These are phyloP conservation scores for Lodderomyces parapsilosis DNA, from an alignment of 1,139 yeast genomes.

Conservation along the genomic window DNA sequence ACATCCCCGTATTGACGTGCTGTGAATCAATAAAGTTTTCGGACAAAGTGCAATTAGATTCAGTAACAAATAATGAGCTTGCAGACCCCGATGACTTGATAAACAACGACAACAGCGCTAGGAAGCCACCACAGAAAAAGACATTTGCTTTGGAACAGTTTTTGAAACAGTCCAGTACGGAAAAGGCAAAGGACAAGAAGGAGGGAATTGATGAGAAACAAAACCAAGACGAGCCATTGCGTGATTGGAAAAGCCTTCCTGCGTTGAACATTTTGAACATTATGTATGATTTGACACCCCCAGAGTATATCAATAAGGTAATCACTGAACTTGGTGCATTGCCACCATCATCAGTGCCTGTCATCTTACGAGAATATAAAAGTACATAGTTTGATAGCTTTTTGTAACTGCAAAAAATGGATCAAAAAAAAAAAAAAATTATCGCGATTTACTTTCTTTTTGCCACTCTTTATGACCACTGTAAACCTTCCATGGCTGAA, in stretches of 20 bases:
- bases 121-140: slow-evolving; percentile 58
- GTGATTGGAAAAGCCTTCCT: slow-evolving; percentile 63
- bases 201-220: slow-evolving; percentile 14
- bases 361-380: slow-evolving; percentile 89
- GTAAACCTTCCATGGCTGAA: slow-evolving; percentile 32
- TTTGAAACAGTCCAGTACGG: slow-evolving; percentile 42
- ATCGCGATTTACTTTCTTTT: slow-evolving; percentile 4
- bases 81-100: slow-evolving; percentile 81
- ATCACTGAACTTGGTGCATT: slow-evolving; percentile 95
- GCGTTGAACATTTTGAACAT: slow-evolving; percentile 76
- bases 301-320: slow-evolving; percentile 88
- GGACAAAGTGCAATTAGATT: slow-evolving; percentile 92
- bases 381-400: slow-evolving; percentile 39
- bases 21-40: slow-evolving; percentile 95
- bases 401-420: neutral
- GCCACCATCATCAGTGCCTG: slow-evolving; percentile 97
- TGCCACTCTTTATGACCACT: slow-evolving; percentile 8
- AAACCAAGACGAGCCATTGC: slow-evolving; percentile 34
- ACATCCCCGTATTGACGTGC: slow-evolving; percentile 91
- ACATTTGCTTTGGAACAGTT: slow-evolving; percentile 70
- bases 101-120: slow-evolving; percentile 41
- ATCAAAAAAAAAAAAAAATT: neutral
- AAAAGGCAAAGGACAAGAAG: slow-evolving; percentile 17
- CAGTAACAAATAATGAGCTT: slow-evolving; percentile 89
- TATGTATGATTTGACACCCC: slow-evolving; percentile 93